Evolutionary conservation across 2,329 filamentous ascomycete genomes (phyloP), one percentile per base, ranked within the genome.

Genomic region (Microcyclosporella mali): DNA sequence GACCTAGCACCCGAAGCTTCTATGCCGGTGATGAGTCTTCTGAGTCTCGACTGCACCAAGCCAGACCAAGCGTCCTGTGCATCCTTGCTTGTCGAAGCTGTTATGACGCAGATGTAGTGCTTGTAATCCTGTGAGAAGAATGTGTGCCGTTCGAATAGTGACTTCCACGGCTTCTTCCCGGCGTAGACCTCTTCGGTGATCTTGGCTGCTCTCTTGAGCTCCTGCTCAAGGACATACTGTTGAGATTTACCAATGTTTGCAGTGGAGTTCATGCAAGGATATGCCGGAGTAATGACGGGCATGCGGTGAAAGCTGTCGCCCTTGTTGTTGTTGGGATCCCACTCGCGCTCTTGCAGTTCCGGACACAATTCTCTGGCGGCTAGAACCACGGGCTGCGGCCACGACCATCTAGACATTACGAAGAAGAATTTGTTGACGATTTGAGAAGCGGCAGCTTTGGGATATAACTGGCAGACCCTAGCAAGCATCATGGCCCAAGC

Each of bases 401-500:
- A 98, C 25, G 80, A 81, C 92, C 92, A 98, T 52, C 84, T 81
- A 52, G 81, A 79, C 71, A 97, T 88, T 52, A 98, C 84, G 55
- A 84, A 77, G 67, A 97, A 98, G 73, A 98, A 97, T 64, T 95
- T 95, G 61, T 82, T 79, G 31, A 98, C 83, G 43, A 98, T 83
- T 17, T 88, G 85, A 1, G 89, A 87, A 14, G 86, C 85, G 7
- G 88, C 86, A 6, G 92, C 92, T 61, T 88, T 88, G 11, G 92
- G 92, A 58, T 97, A 98, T 12, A 98, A 77, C 66, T 98, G 92
- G 65, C 92, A 97, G 32, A 97, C 86, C 51, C 92, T 79, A 39
- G 92, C 92, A 19, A 97, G 89, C 59, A 98, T 77, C 85, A 98
- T 95, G 10, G 90, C 92, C 88, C 90, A 98, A 4, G 92, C 92